Conservation (phyloP, 257 asterid genomes). For the Primulina huaijiensis region DNA sequence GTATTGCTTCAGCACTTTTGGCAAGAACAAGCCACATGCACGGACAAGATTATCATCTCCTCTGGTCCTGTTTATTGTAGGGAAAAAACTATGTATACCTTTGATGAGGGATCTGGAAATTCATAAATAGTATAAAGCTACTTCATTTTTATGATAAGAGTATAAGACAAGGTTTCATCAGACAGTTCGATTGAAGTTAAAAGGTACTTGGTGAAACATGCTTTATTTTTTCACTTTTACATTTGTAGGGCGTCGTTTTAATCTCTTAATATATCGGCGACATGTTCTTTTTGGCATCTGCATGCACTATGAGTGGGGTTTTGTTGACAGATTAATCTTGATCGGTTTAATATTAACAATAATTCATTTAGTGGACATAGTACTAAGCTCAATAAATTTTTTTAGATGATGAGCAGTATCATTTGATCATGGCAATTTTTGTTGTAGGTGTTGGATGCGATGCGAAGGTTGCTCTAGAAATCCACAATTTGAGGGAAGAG, state of each 20-base stretch:
- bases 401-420: not conserved
- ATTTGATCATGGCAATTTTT: constrained; percentile 20
- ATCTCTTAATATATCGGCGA: not conserved
- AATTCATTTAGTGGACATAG: not conserved
- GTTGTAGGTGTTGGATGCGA: constrained; percentile 95
- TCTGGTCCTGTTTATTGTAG: not conserved
- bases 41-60: not conserved
- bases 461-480: constrained; percentile 98
- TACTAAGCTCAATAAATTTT: not conserved
- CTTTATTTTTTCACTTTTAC: not conserved
- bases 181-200: not conserved
- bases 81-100: not conserved
- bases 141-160: not conserved
- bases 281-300: not conserved
- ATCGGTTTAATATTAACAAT: not conserved
- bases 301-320: not conserved
- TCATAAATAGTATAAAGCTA: not conserved
- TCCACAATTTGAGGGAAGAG: constrained; percentile 96
- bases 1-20: not conserved
- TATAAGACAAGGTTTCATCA: not conserved
- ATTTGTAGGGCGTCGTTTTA: not conserved
- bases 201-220: not conserved
- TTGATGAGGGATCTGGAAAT: not conserved
- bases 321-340: not conserved
- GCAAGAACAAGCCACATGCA: not conserved